Percentiles rank a stretch among this genome's conserved stretches.
phyloP scores from a whole-genome alignment of 768 basidiomycete genomes.

The Tylopilus subfusipes region DNA sequence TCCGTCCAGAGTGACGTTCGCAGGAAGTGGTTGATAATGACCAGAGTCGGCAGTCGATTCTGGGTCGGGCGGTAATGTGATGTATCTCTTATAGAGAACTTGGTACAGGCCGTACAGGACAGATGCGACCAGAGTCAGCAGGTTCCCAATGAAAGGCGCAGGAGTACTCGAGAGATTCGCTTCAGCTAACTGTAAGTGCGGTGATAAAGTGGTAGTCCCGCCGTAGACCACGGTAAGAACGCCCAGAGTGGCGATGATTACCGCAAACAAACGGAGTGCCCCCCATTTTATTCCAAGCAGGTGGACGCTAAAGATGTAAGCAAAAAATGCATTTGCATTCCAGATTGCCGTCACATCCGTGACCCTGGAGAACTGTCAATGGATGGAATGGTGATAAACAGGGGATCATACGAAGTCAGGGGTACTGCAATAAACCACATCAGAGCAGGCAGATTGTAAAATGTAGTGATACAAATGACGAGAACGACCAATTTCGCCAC shows the following conservation, averaged over 20 bases:
- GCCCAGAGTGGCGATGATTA: conserved; percentile 76
- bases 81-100: conserved; percentile 80
- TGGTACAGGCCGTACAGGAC: conserved; percentile 75
- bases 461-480: conserved; percentile 31
- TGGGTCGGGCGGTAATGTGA: conserved; percentile 64
- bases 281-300: conserved; percentile 65
- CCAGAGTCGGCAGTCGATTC: conserved; percentile 40
- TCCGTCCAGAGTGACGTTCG: conserved; percentile 29
- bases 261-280: conserved; percentile 60
- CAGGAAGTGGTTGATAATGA: conserved; percentile 46
- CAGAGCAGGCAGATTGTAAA: conserved; percentile 60
- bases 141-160: conserved; percentile 66
- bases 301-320: conserved; percentile 81
- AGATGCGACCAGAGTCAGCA: conserved; percentile 69
- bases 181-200: conserved; percentile 16
- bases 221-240: conserved; percentile 83
- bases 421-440: conserved; percentile 76
- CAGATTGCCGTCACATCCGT: conserved; percentile 85
- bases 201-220: conserved; percentile 38
- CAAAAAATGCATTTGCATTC: conserved; percentile 90
- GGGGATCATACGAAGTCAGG: conserved; percentile 59
- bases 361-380: conserved; percentile 43
- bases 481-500: conserved; percentile 34
- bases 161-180: conserved; percentile 24
- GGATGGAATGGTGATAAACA: not conserved